A percentile compares a stretch with the other conserved stretches of the same genome.
These are phyloP conservation scores for Fusarium caatingaense DNA, from an alignment of 2,329 filamentous ascomycete genomes.

Conservation along the genomic window DNA sequence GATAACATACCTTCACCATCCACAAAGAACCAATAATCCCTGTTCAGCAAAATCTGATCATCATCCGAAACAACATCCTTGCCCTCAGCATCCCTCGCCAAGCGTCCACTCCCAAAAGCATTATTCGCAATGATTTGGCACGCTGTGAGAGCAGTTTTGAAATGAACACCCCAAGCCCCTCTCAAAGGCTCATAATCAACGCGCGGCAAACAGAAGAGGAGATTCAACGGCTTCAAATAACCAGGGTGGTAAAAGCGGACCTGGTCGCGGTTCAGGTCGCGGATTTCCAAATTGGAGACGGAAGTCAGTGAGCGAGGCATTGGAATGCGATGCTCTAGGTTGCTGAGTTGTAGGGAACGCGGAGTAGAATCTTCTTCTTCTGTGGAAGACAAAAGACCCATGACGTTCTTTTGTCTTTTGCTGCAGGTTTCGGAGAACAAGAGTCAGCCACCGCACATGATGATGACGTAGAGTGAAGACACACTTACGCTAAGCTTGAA, in stretches of 20 bases:
- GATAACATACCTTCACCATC: conserved; percentile 26
- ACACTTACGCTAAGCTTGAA: background rate
- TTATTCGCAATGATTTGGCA: conserved; percentile 39
- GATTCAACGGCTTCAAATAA: conserved; percentile 31
- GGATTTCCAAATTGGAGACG: conserved; percentile 32
- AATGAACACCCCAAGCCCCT: conserved; percentile 25
- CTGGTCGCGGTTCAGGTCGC: conserved; percentile 34
- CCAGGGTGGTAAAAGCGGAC: conserved; percentile 39
- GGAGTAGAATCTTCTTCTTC: conserved; percentile 6
- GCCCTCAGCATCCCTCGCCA: conserved; percentile 22
- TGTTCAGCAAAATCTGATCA: conserved; percentile 18
- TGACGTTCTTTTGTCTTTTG: conserved; percentile 25
- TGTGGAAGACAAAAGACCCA: conserved; percentile 11
- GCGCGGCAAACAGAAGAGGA: conserved; percentile 35
- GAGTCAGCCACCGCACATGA: conserved; percentile 8
- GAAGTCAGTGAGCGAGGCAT: conserved; percentile 37
- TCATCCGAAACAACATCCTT: conserved; percentile 6
- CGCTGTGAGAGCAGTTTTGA: conserved; percentile 23
- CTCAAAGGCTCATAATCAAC: conserved; percentile 19
- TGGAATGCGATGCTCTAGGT: conserved; percentile 17
- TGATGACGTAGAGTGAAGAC: background rate
- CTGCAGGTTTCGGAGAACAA: background rate
- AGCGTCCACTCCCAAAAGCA: conserved; percentile 13
- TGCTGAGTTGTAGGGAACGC: conserved; percentile 13
- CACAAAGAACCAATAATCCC: conserved; percentile 39